These are phyloP conservation scores for Eutrema salsugineum DNA, from an alignment of 441 rosid species.

Conservation along the genomic window DNA sequence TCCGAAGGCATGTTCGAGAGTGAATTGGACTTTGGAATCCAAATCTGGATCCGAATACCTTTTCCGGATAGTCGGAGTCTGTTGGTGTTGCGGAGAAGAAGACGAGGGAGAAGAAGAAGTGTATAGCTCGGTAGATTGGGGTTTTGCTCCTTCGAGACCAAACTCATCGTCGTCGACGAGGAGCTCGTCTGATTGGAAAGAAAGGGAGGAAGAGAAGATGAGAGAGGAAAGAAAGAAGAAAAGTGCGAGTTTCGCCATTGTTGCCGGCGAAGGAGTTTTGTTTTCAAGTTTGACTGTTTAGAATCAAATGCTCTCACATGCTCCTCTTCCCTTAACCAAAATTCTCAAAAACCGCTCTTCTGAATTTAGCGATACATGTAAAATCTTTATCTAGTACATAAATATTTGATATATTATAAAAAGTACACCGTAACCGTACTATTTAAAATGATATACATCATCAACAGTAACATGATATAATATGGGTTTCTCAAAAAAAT, in stretches of 20 bases:
- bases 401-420: too few species aligned
- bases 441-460: too few species aligned
- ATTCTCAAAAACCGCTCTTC: too few species aligned
- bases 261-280: background rate
- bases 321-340: too few species aligned
- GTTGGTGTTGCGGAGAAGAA: slow-evolving; percentile 11
- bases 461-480: too few species aligned
- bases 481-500: too few species aligned
- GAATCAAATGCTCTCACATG: too few species aligned
- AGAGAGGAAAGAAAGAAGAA: slow-evolving; percentile 21
- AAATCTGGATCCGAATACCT: slow-evolving; percentile 67
- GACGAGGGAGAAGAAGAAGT: slow-evolving; percentile 26
- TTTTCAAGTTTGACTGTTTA: too few species aligned
- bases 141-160: slow-evolving; percentile 56
- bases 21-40: slow-evolving; percentile 87
- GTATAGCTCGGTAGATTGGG: slow-evolving; percentile 31
- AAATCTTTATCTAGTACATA: too few species aligned
- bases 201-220: slow-evolving; percentile 25
- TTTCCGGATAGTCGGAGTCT: slow-evolving; percentile 36
- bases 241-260: slow-evolving; percentile 28
- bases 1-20: slow-evolving; percentile 91
- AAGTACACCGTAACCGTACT: too few species aligned
- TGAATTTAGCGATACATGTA: too few species aligned
- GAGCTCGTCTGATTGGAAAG: slow-evolving; percentile 90
- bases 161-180: slow-evolving; percentile 78